Evolutionary conservation across 179 eudicot species (phyloP), one percentile per base, ranked within the genome.

Genomic region (Heliamphora pulchella): DNA sequence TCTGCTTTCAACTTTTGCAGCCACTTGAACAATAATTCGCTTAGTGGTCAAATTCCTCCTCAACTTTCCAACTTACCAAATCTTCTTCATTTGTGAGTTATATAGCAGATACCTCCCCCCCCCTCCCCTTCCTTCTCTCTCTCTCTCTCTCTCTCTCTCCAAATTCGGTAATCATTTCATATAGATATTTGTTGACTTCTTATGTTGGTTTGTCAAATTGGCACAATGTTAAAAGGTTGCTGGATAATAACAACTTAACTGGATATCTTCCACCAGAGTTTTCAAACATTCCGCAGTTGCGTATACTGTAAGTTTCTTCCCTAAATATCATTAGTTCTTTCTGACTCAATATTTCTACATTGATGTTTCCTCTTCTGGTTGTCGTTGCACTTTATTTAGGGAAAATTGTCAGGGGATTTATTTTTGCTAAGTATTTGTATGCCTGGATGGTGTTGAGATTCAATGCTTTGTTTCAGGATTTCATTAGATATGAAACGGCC

Each of bases 11-110:
- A 72, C 77, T 71, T 84, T 77, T 86, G 91, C 91, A 93, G 97
- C 71, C 97, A 93, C 86, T 81, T 93, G 83, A 93, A 93, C 86
- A 93, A 93, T 77, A 93, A 93, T 82, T 93, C 97, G 64, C 78
- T 93, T 53, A 93, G 92, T 75, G 97, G 97, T 75, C 91, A 85
- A 79, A 85, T 93, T 83, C 97, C 97, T 80, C 77, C 77, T 55
- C 93, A 88, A 76, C 88, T 92, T 51, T 88, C 90, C 53, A 86
- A 80, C 46, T 68, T 93, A 67, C 82, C 90, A 59, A 79, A 47
- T 20, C 87, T 93, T 79, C 75, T 84, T 82, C 97, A 93, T 89
- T 66, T 93, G 97, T 93, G 81, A 92, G 97, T 85, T 83, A n/a
- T 43, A 44, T 53, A 43, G 58, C 57, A 77, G 50, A 78, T 79